These are phyloP conservation scores for Omphalotus guepiniiformis DNA, from an alignment of 768 basidiomycete species.

Conservation along the genomic window DNA sequence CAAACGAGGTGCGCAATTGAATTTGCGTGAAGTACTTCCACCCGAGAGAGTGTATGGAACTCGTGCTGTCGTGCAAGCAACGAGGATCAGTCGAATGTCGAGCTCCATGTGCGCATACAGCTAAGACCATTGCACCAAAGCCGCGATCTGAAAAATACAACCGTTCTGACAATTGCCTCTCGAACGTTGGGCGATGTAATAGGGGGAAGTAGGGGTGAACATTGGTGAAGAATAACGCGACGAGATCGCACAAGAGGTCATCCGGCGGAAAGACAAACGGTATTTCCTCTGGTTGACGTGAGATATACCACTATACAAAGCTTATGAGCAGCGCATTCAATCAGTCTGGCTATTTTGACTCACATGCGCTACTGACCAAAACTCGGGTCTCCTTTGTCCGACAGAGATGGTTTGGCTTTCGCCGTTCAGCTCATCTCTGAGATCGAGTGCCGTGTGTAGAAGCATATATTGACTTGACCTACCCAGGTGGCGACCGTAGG, in stretches of 20 bases:
- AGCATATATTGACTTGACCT: not conserved
- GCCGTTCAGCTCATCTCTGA: not conserved
- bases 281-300: not conserved
- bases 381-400: not conserved
- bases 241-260: conserved; percentile 41
- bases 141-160: conserved; percentile 32
- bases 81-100: conserved; percentile 40
- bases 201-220: conserved; percentile 43
- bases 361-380: not conserved
- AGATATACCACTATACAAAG: conserved; percentile 1
- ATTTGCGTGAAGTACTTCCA: conserved; percentile 41
- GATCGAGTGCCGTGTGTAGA: not conserved
- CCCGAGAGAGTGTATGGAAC: conserved; percentile 32
- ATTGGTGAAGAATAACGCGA: conserved; percentile 47
- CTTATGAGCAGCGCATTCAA: not conserved
- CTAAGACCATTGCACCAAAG: conserved; percentile 41
- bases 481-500: not conserved
- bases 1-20: conserved; percentile 31
- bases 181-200: conserved; percentile 50
- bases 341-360: not conserved
- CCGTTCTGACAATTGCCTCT: conserved; percentile 22
- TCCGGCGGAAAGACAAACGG: conserved; percentile 39
- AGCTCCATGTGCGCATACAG: conserved; percentile 45
- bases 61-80: conserved; percentile 26
- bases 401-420: not conserved